Evolutionary conservation across 75 land plant genomes (phyloP), one percentile per base, ranked within the genome.

Genomic region (Pinus tabuliformis): DNA sequence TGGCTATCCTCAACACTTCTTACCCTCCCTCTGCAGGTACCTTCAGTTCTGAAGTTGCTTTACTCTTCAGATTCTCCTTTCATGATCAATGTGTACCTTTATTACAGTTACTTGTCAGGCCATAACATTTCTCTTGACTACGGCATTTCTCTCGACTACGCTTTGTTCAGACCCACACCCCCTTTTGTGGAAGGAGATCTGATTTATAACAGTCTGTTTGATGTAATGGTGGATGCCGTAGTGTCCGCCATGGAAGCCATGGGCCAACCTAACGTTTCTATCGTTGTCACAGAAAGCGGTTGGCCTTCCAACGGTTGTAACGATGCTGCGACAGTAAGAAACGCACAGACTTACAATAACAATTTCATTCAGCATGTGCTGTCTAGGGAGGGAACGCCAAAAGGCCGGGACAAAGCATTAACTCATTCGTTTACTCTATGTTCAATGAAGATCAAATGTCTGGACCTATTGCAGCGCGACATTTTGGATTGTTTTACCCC

Each of bases 11-110:
- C 1, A 70, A 57, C 14, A 11, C n/a, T 4, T 81, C 86, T 5
- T 87, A 13, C 30, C 89, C 86, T 20, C 83, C 86, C 12, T 83
- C 86, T 11, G 58, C 58, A 0, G 89, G 83, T 37, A 12, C 77
- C 16, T 87, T 87, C 77, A 57, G 28, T 28, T 1, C 49, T 1
- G 70, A 62, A 12, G 22, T 65, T 14, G 62, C 78, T 79, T 26
- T 28, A 24, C 33, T 13, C 15, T 37, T 71, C 56, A n/a, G 63
- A 59, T 0, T 28, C 84, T 3, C 75, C 76, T 1, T 58, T 88
- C 73, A 86, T 88, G 78, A 71, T 80, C 76, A 85, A 88, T 59
- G 80, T 80, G 3, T 88, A 85, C 56, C 90, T 87, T 11, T 88
- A 85, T 74, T 88, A 81, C 56, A 72, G 79, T 20, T 81, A 80